These are phyloP conservation scores for Pichia heedii DNA, from an alignment of 805 yeast genomes.

Conservation along the genomic window DNA sequence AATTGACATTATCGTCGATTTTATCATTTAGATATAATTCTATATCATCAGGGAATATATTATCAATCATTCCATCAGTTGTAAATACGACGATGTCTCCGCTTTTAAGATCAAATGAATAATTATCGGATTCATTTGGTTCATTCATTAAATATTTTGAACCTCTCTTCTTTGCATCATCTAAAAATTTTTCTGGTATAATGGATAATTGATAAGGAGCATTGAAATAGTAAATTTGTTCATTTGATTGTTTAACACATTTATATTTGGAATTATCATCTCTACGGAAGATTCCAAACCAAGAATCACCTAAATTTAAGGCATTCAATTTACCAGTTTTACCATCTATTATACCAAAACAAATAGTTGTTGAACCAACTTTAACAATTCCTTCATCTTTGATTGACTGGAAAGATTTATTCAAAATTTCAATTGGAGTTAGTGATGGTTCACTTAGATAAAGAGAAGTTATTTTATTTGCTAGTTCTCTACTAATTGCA, in stretches of 20 bases:
- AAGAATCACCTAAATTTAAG: slow-evolving; percentile 89
- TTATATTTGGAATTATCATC: slow-evolving; percentile 22
- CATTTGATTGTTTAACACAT: slow-evolving; percentile 55
- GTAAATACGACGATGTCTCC: slow-evolving; percentile 79
- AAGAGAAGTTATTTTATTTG: slow-evolving; percentile 40
- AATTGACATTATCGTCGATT: slow-evolving; percentile 18
- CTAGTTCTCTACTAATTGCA: slow-evolving; percentile 75
- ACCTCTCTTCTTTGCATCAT: slow-evolving; percentile 45
- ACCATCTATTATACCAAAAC: slow-evolving; percentile 63
- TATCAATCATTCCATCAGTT: slow-evolving; percentile 92
- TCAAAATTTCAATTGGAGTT: slow-evolving; percentile 42
- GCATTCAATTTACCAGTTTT: slow-evolving; percentile 45
- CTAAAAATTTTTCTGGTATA: slow-evolving; percentile 55
- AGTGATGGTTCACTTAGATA: slow-evolving; percentile 22
- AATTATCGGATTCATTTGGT: slow-evolving; percentile 62
- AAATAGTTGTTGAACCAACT: slow-evolving; percentile 93
- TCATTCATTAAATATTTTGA: slow-evolving; percentile 60
- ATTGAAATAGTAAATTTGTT: slow-evolving; percentile 81
- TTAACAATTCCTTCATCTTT: slow-evolving; percentile 48
- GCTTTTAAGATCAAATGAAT: slow-evolving; percentile 52
- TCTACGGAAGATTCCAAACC: slow-evolving; percentile 76
- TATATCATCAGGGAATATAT: slow-evolving; percentile 64
- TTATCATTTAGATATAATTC: slow-evolving; percentile 56
- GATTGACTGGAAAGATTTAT: slow-evolving; percentile 47
- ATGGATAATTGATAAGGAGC: slow-evolving; percentile 89